phyloP scores from a whole-genome alignment of 768 basidiomycete genomes.

The Mrakia gelida region DNA sequence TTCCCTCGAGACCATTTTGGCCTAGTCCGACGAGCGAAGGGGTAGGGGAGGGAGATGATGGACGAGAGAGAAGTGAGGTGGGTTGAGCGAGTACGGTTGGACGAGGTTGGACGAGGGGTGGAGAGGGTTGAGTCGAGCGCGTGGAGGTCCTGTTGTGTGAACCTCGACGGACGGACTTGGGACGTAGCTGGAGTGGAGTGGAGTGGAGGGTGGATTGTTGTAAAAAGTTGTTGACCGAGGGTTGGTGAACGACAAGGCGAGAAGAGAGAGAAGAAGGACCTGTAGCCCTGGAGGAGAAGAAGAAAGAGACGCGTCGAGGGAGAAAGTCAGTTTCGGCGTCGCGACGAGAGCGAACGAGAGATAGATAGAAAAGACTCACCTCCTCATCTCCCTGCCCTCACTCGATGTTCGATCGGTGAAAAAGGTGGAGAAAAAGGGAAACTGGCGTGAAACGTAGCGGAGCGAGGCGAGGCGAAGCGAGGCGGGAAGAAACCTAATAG shows the following conservation, averaged over 20 bases:
- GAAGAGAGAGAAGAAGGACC: conserved; percentile 19
- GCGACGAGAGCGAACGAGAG: background rate
- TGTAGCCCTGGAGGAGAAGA: conserved; percentile 16
- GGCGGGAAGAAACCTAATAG: background rate
- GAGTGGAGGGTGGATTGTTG: conserved; percentile 10
- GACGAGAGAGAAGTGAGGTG: too few species aligned
- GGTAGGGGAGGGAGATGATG: background rate
- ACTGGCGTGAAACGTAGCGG: conserved; percentile 13
- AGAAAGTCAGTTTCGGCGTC: too few species aligned
- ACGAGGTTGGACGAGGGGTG: conserved; percentile 16
- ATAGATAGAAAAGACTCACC: background rate
- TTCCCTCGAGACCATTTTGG: background rate
- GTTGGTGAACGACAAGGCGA: background rate
- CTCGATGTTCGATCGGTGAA: conserved; percentile 15
- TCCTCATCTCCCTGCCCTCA: conserved; percentile 29
- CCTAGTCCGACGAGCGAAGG: background rate
- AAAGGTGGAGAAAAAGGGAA: conserved; percentile 20
- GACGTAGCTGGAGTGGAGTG: background rate
- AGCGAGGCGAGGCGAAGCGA: background rate
- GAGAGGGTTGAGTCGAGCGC: background rate
- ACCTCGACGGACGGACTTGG: background rate
- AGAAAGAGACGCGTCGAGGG: background rate
- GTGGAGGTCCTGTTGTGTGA: background rate
- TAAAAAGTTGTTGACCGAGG: conserved; percentile 7
- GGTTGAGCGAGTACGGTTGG: background rate